Percentiles rank a stretch among this genome's conserved stretches.
These are phyloP conservation scores for Mycena vitilis DNA, from an alignment of 768 basidiomycete genomes.

Conservation along the genomic window DNA sequence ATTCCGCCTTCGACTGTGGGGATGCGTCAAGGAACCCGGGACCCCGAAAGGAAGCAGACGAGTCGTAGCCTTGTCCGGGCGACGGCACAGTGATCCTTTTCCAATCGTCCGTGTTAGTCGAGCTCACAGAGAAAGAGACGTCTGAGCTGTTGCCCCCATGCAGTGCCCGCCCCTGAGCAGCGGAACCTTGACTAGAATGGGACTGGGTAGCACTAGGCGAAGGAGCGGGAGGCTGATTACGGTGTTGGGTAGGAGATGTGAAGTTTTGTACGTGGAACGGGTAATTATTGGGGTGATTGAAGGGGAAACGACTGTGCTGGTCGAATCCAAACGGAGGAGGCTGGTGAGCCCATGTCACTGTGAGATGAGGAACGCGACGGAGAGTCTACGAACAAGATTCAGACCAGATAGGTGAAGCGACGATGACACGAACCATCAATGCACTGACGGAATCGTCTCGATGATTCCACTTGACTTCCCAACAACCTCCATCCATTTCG, in stretches of 20 bases:
- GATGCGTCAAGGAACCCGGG: slow-evolving; percentile 18
- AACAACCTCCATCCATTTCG: slow-evolving; percentile 70
- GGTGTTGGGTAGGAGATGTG: slow-evolving; percentile 28
- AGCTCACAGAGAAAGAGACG: slow-evolving; percentile 26
- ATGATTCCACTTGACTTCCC: slow-evolving; percentile 85
- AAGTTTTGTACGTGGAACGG: slow-evolving; percentile 46
- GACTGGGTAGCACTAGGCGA: slow-evolving; percentile 24
- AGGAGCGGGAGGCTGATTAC: slow-evolving; percentile 25
- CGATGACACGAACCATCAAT: slow-evolving; percentile 62
- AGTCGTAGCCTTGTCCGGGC: slow-evolving; percentile 25
- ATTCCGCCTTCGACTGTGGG: slow-evolving; percentile 36
- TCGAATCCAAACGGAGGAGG: slow-evolving; percentile 43
- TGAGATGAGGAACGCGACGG: slow-evolving; percentile 75
- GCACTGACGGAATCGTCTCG: slow-evolving; percentile 82
- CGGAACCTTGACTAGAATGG: slow-evolving; percentile 6
- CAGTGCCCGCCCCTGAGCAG: slow-evolving; percentile 1
- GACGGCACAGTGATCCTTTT: slow-evolving; percentile 25
- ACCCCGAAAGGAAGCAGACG: slow-evolving; percentile 30
- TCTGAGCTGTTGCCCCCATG: slow-evolving; percentile 9
- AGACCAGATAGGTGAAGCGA: slow-evolving; percentile 7
- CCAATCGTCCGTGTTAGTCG: slow-evolving; percentile 35
- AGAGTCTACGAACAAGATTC: slow-evolving; percentile 63
- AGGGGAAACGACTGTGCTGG: slow-evolving; percentile 29
- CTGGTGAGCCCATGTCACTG: slow-evolving; percentile 86
- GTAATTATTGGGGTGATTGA: slow-evolving; percentile 38